Base-by-base conservation (phyloP, 805 yeast species). In the Candida alai region DNA sequence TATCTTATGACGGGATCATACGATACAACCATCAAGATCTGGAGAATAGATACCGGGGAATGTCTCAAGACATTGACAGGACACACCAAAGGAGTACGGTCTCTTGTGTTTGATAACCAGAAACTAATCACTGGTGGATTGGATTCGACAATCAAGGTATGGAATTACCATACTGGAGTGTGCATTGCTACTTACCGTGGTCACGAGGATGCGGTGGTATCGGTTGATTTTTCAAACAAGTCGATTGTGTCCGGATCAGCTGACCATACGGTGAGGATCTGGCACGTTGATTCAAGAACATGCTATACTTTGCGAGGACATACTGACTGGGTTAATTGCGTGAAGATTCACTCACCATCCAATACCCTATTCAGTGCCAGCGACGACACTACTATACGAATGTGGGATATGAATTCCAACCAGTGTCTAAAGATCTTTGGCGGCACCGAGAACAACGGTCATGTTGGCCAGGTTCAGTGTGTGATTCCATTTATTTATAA, bases 111-210 rank as follows among this genome's bases (percentile, higher is more conserved):
- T 56, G 97, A 93, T 59, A 82, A 79, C 32, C 85, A 81, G 47
- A 93, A 93, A 59, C 70, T 93, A 27, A 86, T 93, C 28, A 85
- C 96, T 1, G 97, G 96, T 9, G 89, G 96, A 1, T 68, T 87
- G 53, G 98, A 93, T 61, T 74, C 81, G 30, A 87, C 96, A 0
- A 87, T 93, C 42, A 81, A 89, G 48, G 94, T 93, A 24, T 93
- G 98, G 98, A 88, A 90, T 62, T 87, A 87, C 60, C 81, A 83
- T 44, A 87, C 95, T 0, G 98, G 98, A 23, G 84, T 84, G 56
- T 90, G 97, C 52, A 79, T 93, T 15, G 84, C 96, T 6, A 89
- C 97, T 0, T 88, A 93, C 59, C 70, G 90, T 25, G 97, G 97
- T 3, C 97, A 93, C 61, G 80, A 79, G 32, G 93, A 84, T 50